Evolutionary conservation across 2,329 filamentous ascomycete genomes (phyloP).

Genomic region (Pseudogymnoascus sp.): DNA sequence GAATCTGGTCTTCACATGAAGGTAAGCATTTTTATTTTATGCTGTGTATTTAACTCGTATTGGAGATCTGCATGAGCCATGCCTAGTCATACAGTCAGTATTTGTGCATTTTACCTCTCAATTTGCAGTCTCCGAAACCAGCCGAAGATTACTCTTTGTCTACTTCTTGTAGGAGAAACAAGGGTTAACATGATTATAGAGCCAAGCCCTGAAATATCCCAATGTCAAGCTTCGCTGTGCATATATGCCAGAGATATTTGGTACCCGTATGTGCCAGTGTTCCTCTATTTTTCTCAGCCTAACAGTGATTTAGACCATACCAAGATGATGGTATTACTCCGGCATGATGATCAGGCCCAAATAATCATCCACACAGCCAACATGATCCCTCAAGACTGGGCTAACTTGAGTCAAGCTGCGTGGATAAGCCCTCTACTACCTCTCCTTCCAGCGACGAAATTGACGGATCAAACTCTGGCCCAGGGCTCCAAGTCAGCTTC

Average conservation of each 20-base stretch:
- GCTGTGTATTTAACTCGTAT: not conserved
- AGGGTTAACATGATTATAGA: constrained; percentile 35
- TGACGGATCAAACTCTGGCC: not conserved
- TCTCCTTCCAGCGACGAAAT: constrained; percentile 25
- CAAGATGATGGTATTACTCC: constrained; percentile 80
- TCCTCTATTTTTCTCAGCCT: not conserved
- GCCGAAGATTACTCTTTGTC: too few species aligned
- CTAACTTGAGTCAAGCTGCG: constrained; percentile 76
- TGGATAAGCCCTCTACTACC: constrained; percentile 72
- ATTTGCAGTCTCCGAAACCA: not conserved
- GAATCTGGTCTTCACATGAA: constrained; percentile 48
- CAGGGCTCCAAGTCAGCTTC: constrained; percentile 16
- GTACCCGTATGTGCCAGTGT: constrained; percentile 61
- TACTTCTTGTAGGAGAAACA: not conserved
- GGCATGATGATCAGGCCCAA: constrained; percentile 69
- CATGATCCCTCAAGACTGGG: constrained; percentile 83
- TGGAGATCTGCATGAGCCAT: not conserved
- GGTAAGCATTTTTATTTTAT: constrained; percentile 5
- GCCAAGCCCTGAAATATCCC: constrained; percentile 50
- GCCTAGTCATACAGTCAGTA: not conserved
- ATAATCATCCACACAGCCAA: constrained; percentile 84
- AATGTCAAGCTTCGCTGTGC: constrained; percentile 68
- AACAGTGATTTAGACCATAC: constrained; percentile 34
- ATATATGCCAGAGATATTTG: constrained; percentile 75
- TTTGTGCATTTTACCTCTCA: not conserved